Evolutionary conservation across 257 asterid species (phyloP).

Genomic region (Ocimum tenuiflorum): DNA sequence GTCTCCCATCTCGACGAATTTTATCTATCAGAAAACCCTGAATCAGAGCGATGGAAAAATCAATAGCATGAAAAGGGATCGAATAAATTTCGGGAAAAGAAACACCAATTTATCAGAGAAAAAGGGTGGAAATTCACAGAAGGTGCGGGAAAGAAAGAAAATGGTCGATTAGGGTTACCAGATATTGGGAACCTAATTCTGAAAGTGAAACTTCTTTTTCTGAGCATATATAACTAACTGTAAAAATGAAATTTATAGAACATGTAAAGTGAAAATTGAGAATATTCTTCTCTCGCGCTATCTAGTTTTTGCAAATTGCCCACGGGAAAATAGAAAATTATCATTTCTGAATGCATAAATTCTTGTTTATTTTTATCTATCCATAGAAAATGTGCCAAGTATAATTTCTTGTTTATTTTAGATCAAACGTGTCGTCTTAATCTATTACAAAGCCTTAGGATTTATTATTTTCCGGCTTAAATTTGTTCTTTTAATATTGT

Average conservation of each 20-base stretch:
- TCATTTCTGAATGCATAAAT: too few relatives aligned
- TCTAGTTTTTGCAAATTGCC: background rate
- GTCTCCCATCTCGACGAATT: constrained; percentile 47
- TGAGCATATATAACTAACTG: background rate
- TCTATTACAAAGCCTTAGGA: too few relatives aligned
- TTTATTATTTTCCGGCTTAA: too few relatives aligned
- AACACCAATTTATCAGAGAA: background rate
- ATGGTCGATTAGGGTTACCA: constrained; percentile 18
- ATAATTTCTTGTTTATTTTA: too few relatives aligned
- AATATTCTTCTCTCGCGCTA: background rate
- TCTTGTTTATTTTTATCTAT: too few relatives aligned
- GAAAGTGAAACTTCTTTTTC: background rate
- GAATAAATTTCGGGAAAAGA: background rate
- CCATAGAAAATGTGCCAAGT: too few relatives aligned
- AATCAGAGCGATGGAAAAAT: constrained; percentile 12
- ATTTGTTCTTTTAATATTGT: too few relatives aligned
- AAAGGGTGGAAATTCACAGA: background rate
- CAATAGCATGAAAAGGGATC: background rate
- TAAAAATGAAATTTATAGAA: background rate
- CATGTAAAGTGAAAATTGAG: background rate
- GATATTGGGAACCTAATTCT: constrained; percentile 2
- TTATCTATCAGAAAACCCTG: constrained; percentile 4
- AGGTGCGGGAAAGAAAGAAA: background rate
- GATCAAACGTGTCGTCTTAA: too few relatives aligned
- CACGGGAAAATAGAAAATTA: too few relatives aligned